Base-by-base conservation (phyloP, 352 stramenopile genomes). In the Phytophthora nicotianae region DNA sequence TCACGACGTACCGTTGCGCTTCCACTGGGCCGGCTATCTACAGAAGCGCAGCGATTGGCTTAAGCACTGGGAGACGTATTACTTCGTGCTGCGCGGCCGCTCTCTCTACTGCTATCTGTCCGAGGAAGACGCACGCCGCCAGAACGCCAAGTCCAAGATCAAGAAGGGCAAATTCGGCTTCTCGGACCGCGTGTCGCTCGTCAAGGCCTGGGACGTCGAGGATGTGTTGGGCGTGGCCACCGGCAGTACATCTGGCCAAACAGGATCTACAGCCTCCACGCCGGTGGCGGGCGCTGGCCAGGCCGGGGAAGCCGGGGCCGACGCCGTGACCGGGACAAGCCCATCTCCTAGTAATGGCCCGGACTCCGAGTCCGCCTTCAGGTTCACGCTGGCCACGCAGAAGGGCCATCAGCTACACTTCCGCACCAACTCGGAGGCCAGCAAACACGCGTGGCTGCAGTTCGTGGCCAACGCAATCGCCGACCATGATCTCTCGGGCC, bases 61-160 rank as follows among this genome's bases (percentile, higher is more conserved):
- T 55, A 95, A 94, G 72, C 85, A 95, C 68, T 94, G 85, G 87
- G 87, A 95, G 59, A 95, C 83, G 37, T 95, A 93, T 76, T 95
- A 91, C 66, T 92, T 95, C 42, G 85, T 94, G 7, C 62, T 95
- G 14, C 77, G 78, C 3, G 83, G 85, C 0, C 72, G 81, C 2
- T 71, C 73, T 24, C 71, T 95, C 29, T 95, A 91, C 55, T 95
- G 86, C 67, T 95, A 95, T 53, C 53, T 95, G 16, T 89, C 79
- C 23, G 79, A 95, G 58, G 84, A 95, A 38, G 84, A 95, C 67
- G 85, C 80, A 24, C 77, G 75, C 11, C 74, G 77, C 9, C 81
- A 91, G 59, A 88, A 86, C 3, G 83, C 80, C 52, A 95, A 95
- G 58, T 95, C 86, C 45, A 91, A 90, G 69, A 95, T 95, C 68